A percentile compares a stretch with the other conserved stretches of the same genome.
These are phyloP conservation scores for Ramaria sp. DNA, from an alignment of 768 basidiomycete genomes.

Conservation along the genomic window DNA sequence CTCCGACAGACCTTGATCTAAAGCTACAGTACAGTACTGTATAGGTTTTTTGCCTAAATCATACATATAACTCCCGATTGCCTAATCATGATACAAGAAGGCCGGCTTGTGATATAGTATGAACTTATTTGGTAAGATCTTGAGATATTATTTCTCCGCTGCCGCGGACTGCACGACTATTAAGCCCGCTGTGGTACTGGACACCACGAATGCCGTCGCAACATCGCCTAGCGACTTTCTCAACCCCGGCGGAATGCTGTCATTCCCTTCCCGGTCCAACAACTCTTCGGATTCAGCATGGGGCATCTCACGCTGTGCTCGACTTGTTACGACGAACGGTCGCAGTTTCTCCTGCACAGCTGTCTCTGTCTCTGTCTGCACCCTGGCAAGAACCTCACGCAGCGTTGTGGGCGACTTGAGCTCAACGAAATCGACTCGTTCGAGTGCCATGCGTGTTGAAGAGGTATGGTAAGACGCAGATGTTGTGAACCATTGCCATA, in stretches of 20 bases:
- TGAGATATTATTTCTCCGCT: constrained; percentile 16
- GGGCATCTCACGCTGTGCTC: constrained; percentile 70
- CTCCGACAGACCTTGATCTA: no score
- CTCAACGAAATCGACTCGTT: constrained; percentile 23
- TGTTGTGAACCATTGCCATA: constrained; percentile 54
- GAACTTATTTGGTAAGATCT: not conserved
- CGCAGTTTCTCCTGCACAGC: constrained; percentile 21
- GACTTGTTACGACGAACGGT: constrained; percentile 59
- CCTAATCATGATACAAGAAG: no score
- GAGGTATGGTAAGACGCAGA: not conserved
- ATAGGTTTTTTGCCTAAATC: no score
- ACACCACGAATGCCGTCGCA: constrained; percentile 62
- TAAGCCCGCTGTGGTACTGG: constrained; percentile 45
- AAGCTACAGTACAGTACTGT: no score
- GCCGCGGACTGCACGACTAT: constrained; percentile 61
- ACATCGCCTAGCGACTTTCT: constrained; percentile 82
- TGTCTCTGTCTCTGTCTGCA: not conserved
- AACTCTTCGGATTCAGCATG: constrained; percentile 56
- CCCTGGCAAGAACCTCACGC: constrained; percentile 11
- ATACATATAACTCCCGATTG: no score
- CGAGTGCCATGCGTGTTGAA: constrained; percentile 12
- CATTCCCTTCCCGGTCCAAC: constrained; percentile 42
- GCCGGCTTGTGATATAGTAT: not conserved
- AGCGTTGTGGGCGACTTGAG: constrained; percentile 19
- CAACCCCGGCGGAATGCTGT: constrained; percentile 45